phyloP scores from a whole-genome alignment of 2,329 filamentous ascomycete species.

The Xylaria sp. region DNA sequence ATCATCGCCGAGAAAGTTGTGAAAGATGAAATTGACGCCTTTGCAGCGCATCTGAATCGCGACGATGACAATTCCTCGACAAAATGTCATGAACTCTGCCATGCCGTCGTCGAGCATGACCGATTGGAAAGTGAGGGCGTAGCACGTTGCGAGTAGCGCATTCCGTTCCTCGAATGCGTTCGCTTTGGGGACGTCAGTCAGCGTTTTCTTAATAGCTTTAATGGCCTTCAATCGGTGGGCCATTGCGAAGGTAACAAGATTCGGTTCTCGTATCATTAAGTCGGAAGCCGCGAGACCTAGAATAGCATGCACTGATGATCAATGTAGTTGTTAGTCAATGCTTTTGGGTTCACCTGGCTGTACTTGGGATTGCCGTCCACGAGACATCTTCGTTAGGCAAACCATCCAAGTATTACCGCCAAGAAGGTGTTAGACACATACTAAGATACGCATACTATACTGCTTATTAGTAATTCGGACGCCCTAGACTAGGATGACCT shows the following conservation, averaged over 20 bases:
- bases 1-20: conserved; percentile 56
- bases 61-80: conserved; percentile 66
- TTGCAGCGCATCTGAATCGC: conserved; percentile 63
- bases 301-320: conserved; percentile 73
- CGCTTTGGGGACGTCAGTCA: conserved; percentile 56
- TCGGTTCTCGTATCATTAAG: conserved; percentile 62
- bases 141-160: conserved; percentile 68
- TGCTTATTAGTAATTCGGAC: conserved; percentile 21
- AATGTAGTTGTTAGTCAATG: conserved; percentile 49
- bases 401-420: neutral
- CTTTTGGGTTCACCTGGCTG: neutral
- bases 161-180: conserved; percentile 64
- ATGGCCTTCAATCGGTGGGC: conserved; percentile 70
- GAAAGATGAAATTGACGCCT: conserved; percentile 62
- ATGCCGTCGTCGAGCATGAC: conserved; percentile 67
- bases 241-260: conserved; percentile 67
- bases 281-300: conserved; percentile 73
- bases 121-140: conserved; percentile 68
- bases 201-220: conserved; percentile 66
- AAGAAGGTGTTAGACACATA: conserved; percentile 22
- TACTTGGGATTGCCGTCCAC: neutral
- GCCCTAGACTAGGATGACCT: conserved; percentile 43
- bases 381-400: conserved; percentile 5
- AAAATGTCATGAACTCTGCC: conserved; percentile 69
- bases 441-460: conserved; percentile 45